Conservation (phyloP, 2,329 filamentous ascomycete genomes). For the Botrytis fragariae region DNA sequence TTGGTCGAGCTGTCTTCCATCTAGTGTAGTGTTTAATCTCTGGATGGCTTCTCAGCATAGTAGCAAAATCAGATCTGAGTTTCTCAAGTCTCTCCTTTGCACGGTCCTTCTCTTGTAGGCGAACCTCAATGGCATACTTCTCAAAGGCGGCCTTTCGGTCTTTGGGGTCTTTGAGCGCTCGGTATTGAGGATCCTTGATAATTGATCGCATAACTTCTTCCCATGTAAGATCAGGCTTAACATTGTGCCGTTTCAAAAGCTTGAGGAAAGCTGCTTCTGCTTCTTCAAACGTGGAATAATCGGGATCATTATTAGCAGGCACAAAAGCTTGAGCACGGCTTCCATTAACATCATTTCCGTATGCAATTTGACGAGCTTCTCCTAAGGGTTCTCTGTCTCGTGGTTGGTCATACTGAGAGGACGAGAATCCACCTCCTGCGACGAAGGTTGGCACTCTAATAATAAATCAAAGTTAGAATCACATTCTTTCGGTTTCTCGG, state of each 20-base stretch:
- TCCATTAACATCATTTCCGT: slow-evolving; percentile 51
- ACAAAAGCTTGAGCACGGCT: slow-evolving; percentile 56
- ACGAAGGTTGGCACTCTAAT: slow-evolving; percentile 42
- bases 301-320: slow-evolving; percentile 67
- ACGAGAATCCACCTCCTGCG: slow-evolving; percentile 42
- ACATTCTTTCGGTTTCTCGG: background rate
- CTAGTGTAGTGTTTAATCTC: slow-evolving; percentile 97
- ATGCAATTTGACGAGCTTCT: slow-evolving; percentile 58
- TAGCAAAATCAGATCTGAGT: slow-evolving; percentile 88
- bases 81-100: slow-evolving; percentile 92
- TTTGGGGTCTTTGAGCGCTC: slow-evolving; percentile 87
- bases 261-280: slow-evolving; percentile 93
- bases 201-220: slow-evolving; percentile 81
- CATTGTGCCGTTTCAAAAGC: slow-evolving; percentile 77
- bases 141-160: slow-evolving; percentile 89
- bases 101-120: slow-evolving; percentile 88
- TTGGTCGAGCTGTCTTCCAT: slow-evolving; percentile 93
- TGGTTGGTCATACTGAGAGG: slow-evolving; percentile 36
- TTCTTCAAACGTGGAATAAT: slow-evolving; percentile 78
- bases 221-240: slow-evolving; percentile 92
- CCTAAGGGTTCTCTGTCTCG: slow-evolving; percentile 44
- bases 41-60: slow-evolving; percentile 92
- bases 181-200: slow-evolving; percentile 88
- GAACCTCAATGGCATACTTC: slow-evolving; percentile 88
- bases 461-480: slow-evolving; percentile 21